Evolutionary conservation across 257 asterid genomes (phyloP), one percentile per base, ranked within the genome.

Genomic region (Penstemon eatonii): DNA sequence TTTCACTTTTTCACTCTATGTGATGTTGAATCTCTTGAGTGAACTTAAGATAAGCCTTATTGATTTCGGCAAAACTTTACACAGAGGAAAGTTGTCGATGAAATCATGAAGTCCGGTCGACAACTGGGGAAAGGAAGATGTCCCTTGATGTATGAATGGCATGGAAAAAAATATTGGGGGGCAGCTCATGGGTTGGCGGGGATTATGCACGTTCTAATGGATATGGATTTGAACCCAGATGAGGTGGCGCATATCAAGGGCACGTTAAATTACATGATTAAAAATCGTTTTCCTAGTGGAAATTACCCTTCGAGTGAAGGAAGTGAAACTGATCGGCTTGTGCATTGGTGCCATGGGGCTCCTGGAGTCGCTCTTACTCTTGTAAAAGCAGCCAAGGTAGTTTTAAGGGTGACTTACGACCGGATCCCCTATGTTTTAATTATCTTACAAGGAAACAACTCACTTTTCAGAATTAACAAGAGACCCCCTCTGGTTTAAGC

Each of bases 131-230:
- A 72, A 60, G 81, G 69, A 8, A 80, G 68, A 62, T 73, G 90
- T 63, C 94, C 87, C 0, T 69, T 87, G 79, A 85, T 87, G 96
- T 79, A 72, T 59, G 95, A 90, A 61, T 87, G 87, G 91, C 49
- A 79, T 15, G 88, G 93, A 43, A 73, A 76, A 46, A 87, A 67
- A 79, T 90, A 85, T 73, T 87, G 91, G 95, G 95, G 95, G 36
- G 93, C 95, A 4, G 96, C 96, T 56, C 96, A 90, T 72, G 96
- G 93, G 19, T 76, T 90, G 80, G 95, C 95, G 50, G 95, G 96
- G 60, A 86, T 87, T 67, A 67, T 83, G 78, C 78, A 79, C 60
- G 81, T 86, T 53, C 65, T 90, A 33, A 78, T 90, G 93, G 81
- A 84, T 40, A 78, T 77, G 36, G 82, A 84, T 50, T 85, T 87